Percentiles rank a stretch among this genome's conserved stretches.
phyloP scores from a whole-genome alignment of 768 basidiomycete genomes.

The Hygrophorus pudorinus region DNA sequence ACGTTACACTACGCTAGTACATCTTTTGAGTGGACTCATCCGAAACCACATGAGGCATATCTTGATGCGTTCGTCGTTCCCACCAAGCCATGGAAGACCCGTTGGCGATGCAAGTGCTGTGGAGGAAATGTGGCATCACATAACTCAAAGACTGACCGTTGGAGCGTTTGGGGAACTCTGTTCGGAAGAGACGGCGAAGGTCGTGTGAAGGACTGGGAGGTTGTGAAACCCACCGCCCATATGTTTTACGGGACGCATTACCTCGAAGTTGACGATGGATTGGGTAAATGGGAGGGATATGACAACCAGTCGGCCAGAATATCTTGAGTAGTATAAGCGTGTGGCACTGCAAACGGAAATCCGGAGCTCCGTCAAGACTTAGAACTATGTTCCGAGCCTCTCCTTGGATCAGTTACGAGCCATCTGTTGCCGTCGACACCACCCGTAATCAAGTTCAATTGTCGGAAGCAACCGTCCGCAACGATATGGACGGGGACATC shows the following conservation, averaged over 20 bases:
- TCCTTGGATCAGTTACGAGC: constrained; percentile 53
- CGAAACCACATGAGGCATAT: constrained; percentile 20
- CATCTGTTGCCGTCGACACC: constrained; percentile 13
- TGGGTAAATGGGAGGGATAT: constrained; percentile 65
- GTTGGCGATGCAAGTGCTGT: constrained; percentile 54
- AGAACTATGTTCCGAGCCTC: constrained; percentile 51
- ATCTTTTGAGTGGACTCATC: constrained; percentile 46
- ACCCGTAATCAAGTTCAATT: constrained; percentile 16
- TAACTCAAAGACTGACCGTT: constrained; percentile 36
- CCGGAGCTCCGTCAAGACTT: not conserved
- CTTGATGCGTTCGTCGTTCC: constrained; percentile 40
- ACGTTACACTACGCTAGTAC: constrained; percentile 44
- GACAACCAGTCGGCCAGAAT: constrained; percentile 33
- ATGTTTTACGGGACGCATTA: constrained; percentile 59
- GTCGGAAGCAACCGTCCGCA: constrained; percentile 6
- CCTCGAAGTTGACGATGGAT: constrained; percentile 42
- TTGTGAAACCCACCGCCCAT: constrained; percentile 51
- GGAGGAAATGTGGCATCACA: constrained; percentile 43
- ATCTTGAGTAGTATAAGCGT: not conserved
- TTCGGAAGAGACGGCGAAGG: constrained; percentile 45
- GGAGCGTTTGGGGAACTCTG: constrained; percentile 51
- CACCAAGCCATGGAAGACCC: constrained; percentile 47
- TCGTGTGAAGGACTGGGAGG: constrained; percentile 40
- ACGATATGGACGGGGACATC: constrained; percentile 34
- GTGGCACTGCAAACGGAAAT: not conserved